Base-by-base conservation (phyloP, 2,329 filamentous ascomycete genomes). In the Cadophora sp. region DNA sequence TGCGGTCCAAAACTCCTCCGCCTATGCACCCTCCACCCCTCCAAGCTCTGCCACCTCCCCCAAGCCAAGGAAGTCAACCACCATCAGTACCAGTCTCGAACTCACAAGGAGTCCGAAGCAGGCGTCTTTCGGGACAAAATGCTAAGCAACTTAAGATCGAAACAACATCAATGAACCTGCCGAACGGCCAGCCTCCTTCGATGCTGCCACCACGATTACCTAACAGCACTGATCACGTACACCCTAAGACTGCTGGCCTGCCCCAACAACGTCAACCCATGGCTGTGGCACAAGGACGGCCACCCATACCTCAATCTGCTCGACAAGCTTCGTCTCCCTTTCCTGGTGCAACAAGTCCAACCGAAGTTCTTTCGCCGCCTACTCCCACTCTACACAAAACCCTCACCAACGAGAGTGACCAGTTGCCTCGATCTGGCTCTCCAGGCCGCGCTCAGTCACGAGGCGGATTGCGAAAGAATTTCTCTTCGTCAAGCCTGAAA, bases 131-230 rank as follows among this genome's bases (percentile, higher is more conserved):
- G 3, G 92, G 91, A 8, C 90, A 93, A 74, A 93, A 92, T 74
- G 82, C 87, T 16, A 94, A 92, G 77, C 92, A 94, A 75, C 83
- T 98, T 62, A 97, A 94, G 80, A 97, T 98, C 66, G 93, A 97
- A 79, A 97, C 94, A 3, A 65, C 74, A n/a, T 58, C 68, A 11
- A 75, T 67, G 56, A 50, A n/a, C n/a, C n/a, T 68, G 12, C 51
- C 69, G 22, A 56, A 62, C 29, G 61, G 46, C 50, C 58, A 67
- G n/a, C 56, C 73, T 50, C 71, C 73, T 24, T 72, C 71, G 8
- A 76, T 76, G 71, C 74, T 73, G 40, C 76, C 74, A 19, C 73
- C 75, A 60, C 68, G 65, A 27, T 58, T 72, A 29, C 71, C 71
- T n/a, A 64, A 68, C 51, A 66, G 51, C n/a, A 58, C 61, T 62